A percentile compares a stretch with the other conserved stretches of the same genome.
Evolutionary conservation across 441 rosid species (phyloP).

Genomic region (Kokia cookei): DNA sequence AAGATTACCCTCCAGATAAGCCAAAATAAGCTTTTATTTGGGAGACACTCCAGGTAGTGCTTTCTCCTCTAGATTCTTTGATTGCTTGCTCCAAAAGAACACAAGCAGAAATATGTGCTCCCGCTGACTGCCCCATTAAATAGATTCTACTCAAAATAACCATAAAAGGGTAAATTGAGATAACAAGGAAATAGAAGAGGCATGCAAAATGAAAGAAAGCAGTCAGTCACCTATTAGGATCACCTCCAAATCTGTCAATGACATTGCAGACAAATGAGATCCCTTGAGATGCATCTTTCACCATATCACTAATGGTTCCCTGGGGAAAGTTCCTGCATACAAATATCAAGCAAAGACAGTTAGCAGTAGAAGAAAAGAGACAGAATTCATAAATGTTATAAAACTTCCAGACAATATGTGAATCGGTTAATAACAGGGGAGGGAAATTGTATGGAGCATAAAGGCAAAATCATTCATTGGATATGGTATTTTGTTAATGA

Average conservation of each 20-base stretch:
- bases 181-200: neutral
- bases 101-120: conserved; percentile 93
- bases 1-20: conserved; percentile 85
- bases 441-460: neutral
- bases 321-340: conserved; percentile 89
- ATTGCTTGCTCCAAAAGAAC: conserved; percentile 82
- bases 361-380: conserved; percentile 1
- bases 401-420: neutral
- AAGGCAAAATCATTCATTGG: neutral
- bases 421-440: neutral
- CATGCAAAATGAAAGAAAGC: neutral
- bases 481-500: neutral
- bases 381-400: neutral
- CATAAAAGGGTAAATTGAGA: conserved; percentile 10
- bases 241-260: conserved; percentile 84
- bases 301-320: conserved; percentile 96
- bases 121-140: conserved; percentile 97
- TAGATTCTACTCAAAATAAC: conserved; percentile 53
- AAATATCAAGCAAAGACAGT: conserved; percentile 10
- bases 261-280: conserved; percentile 74
- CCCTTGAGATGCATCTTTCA: conserved; percentile 68
- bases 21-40: conserved; percentile 88
- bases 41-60: conserved; percentile 69
- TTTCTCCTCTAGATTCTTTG: conserved; percentile 60
- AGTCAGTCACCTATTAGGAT: conserved; percentile 58